Conservation (phyloP, 192 early-diverging fungal genomes). For the Backusella tarrabulga region DNA sequence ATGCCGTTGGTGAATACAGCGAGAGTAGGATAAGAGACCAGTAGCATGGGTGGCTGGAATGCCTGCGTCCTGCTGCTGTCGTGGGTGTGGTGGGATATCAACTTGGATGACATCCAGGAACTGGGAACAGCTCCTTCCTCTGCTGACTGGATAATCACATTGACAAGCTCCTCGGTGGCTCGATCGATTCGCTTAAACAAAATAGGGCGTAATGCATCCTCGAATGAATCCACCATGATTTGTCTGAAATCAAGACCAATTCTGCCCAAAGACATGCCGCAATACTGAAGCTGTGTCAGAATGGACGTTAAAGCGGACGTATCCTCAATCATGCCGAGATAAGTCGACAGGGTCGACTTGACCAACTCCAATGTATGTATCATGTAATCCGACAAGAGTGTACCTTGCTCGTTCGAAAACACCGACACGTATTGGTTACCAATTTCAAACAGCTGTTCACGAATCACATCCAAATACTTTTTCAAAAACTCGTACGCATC, state of each 20-base stretch:
- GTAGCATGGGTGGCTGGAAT: conserved; percentile 49
- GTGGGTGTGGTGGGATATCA: neutral
- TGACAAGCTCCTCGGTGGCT: conserved; percentile 49
- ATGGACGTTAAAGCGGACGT: conserved; percentile 59
- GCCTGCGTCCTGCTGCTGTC: conserved; percentile 16
- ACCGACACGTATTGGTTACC: conserved; percentile 79
- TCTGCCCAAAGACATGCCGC: conserved; percentile 74
- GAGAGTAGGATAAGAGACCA: conserved; percentile 64
- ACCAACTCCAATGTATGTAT: conserved; percentile 46
- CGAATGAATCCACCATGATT: conserved; percentile 57
- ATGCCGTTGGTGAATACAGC: conserved; percentile 67
- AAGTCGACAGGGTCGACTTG: conserved; percentile 33
- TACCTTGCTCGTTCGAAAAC: conserved; percentile 47
- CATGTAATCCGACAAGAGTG: conserved; percentile 67
- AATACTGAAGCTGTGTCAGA: conserved; percentile 78
- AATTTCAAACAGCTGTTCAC: conserved; percentile 81
- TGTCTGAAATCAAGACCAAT: conserved; percentile 77
- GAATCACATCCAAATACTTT: conserved; percentile 73
- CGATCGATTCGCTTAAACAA: conserved; percentile 47
- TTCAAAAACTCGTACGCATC: conserved; percentile 67
- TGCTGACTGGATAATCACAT: conserved; percentile 37
- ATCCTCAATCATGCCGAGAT: conserved; percentile 60
- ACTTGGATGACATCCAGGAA: conserved; percentile 43
- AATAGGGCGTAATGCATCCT: conserved; percentile 56
- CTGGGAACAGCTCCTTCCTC: conserved; percentile 35